phyloP scores from a whole-genome alignment of 352 stramenopile genomes.

The Peronospora belbahrii region DNA sequence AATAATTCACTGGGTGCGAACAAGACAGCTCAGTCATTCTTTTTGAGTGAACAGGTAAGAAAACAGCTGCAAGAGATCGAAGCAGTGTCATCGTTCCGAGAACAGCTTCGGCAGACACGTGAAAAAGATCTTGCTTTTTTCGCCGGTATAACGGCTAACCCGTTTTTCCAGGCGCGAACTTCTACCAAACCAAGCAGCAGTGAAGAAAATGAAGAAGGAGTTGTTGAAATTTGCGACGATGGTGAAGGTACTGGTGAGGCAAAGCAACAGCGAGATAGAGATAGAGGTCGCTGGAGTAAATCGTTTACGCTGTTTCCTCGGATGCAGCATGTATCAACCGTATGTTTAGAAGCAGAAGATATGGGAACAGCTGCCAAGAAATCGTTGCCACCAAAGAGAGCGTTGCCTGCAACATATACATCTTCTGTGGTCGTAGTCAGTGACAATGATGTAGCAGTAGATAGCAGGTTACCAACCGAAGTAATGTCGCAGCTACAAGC shows the following conservation, averaged over 20 bases:
- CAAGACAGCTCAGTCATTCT: slow-evolving; percentile 43
- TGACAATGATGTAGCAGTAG: slow-evolving; percentile 23
- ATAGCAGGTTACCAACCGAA: slow-evolving; percentile 4
- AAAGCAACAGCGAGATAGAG: slow-evolving; percentile 11
- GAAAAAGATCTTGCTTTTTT: slow-evolving; percentile 73
- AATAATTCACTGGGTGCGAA: slow-evolving; percentile 9
- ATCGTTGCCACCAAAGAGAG: slow-evolving; percentile 7
- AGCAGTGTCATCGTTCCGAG: slow-evolving; percentile 47
- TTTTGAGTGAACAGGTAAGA: slow-evolving; percentile 54
- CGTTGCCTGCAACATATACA: not conserved
- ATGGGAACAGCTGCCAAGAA: slow-evolving; percentile 2
- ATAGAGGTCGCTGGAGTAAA: slow-evolving; percentile 35
- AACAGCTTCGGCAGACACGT: slow-evolving; percentile 52
- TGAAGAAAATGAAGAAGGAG: slow-evolving; percentile 16
- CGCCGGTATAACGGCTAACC: slow-evolving; percentile 43
- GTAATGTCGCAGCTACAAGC: slow-evolving; percentile 18
- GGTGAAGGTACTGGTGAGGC: slow-evolving; percentile 4
- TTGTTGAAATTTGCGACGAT: slow-evolving; percentile 26
- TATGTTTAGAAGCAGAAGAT: slow-evolving; percentile 11
- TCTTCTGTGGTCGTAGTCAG: slow-evolving; percentile 21
- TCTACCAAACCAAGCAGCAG: slow-evolving; percentile 11
- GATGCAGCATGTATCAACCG: slow-evolving; percentile 34
- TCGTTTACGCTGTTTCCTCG: slow-evolving; percentile 30
- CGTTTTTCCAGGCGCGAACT: slow-evolving; percentile 53
- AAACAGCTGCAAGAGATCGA: slow-evolving; percentile 71